Evolutionary conservation across 768 basidiomycete species (phyloP).

Genomic region (Rubroboletus pulcherrimus): DNA sequence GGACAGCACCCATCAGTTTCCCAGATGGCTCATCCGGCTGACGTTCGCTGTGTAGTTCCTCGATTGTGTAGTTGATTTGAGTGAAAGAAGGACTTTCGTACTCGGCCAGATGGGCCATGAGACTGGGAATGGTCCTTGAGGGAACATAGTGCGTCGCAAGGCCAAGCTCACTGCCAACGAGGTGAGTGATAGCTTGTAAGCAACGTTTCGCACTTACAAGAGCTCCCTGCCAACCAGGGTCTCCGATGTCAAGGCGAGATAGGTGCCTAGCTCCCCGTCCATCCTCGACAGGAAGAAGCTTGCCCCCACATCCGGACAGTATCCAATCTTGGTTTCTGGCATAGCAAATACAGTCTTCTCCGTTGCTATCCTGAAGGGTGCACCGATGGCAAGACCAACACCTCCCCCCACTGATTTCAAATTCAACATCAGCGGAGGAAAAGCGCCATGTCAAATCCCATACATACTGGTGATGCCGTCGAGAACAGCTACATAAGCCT

Average conservation of each 20-base stretch:
- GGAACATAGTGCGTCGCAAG: slow-evolving; percentile 93
- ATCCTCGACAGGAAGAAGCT: slow-evolving; percentile 85
- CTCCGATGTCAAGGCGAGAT: slow-evolving; percentile 82
- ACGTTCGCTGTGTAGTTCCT: slow-evolving; percentile 57
- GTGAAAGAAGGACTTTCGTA: slow-evolving; percentile 36
- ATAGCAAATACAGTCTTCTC: slow-evolving; percentile 90
- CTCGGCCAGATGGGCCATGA: slow-evolving; percentile 63
- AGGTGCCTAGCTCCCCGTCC: slow-evolving; percentile 93
- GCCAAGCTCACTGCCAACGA: slow-evolving; percentile 68
- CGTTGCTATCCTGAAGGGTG: slow-evolving; percentile 89
- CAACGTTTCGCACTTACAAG: slow-evolving; percentile 55
- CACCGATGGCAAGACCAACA: slow-evolving; percentile 79
- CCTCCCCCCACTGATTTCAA: slow-evolving; percentile 84
- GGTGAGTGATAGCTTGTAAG: slow-evolving; percentile 9
- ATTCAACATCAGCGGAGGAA: slow-evolving; percentile 2
- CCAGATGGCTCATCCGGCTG: slow-evolving; percentile 51
- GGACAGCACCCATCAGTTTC: slow-evolving; percentile 55
- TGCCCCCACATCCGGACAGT: slow-evolving; percentile 90
- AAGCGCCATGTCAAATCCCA: slow-evolving; percentile 4
- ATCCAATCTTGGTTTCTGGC: slow-evolving; percentile 95
- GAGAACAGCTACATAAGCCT: slow-evolving; percentile 88
- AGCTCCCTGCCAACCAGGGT: slow-evolving; percentile 73
- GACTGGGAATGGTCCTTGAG: slow-evolving; percentile 64
- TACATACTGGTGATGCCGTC: slow-evolving; percentile 87
- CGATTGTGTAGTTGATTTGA: slow-evolving; percentile 65